A percentile compares a stretch with the other conserved stretches of the same genome.
Evolutionary conservation across 345 rosid species (phyloP).

Genomic region (Pistacia atlantica): DNA sequence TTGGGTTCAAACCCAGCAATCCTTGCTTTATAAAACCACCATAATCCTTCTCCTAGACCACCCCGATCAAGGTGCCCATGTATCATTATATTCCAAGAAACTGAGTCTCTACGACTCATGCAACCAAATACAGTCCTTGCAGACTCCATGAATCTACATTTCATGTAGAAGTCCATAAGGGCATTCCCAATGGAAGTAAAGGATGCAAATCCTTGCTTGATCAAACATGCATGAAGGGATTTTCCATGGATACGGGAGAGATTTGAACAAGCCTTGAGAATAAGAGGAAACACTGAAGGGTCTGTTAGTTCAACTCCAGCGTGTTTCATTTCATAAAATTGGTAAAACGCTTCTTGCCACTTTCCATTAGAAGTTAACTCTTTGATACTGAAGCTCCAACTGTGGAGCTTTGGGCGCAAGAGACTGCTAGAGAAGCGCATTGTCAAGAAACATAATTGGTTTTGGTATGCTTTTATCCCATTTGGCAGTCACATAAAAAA

Average conservation of each 20-base stretch:
- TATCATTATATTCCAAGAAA: constrained; percentile 73
- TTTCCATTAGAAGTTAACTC: constrained; percentile 49
- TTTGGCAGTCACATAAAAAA: not conserved
- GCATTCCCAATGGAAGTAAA: constrained; percentile 58
- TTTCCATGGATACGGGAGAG: constrained; percentile 44
- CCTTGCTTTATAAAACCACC: constrained; percentile 56
- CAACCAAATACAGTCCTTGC: constrained; percentile 43
- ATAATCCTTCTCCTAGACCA: constrained; percentile 40
- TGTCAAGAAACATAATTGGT: constrained; percentile 5
- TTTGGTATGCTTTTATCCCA: not conserved
- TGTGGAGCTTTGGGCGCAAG: constrained; percentile 33
- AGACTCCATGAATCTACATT: constrained; percentile 46
- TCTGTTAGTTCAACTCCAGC: constrained; percentile 39
- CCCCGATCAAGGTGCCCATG: constrained; percentile 52
- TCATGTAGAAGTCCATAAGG: constrained; percentile 60
- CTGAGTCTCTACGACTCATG: constrained; percentile 49
- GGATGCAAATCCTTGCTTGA: constrained; percentile 58
- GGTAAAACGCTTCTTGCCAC: constrained; percentile 54
- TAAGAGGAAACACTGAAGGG: constrained; percentile 44
- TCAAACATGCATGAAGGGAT: constrained; percentile 48
- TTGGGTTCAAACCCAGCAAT: constrained; percentile 58
- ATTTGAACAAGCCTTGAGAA: constrained; percentile 61
- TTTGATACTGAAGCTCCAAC: constrained; percentile 39
- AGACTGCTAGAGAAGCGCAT: constrained; percentile 28
- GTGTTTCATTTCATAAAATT: constrained; percentile 43